Conservation (phyloP, 83 land plant species). For the Picea abies region DNA sequence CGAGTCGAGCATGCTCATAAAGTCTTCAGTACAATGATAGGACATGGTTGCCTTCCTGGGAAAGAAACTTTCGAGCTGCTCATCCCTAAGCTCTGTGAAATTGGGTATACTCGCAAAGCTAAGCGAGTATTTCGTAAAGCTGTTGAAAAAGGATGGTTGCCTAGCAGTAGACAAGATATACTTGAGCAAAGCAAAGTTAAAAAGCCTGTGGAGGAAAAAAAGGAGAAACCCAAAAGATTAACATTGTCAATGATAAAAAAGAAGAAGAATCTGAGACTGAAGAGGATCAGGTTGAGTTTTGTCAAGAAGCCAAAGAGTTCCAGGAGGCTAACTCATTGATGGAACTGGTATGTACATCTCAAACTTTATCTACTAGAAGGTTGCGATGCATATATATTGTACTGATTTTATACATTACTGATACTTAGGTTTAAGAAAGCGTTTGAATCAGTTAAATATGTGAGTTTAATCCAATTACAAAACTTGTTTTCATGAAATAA, state of each 20-base stretch:
- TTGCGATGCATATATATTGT: neutral
- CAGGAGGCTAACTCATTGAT: neutral
- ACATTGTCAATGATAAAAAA: conserved; percentile 39
- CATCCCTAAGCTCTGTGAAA: conserved; percentile 35
- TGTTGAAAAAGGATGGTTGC: conserved; percentile 18
- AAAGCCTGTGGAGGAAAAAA: conserved; percentile 31
- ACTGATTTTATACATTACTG: neutral
- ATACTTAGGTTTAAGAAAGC: neutral
- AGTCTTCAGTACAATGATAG: conserved; percentile 54
- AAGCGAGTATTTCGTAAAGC: conserved; percentile 48
- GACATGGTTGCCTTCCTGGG: conserved; percentile 45
- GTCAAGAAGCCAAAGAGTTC: conserved; percentile 43
- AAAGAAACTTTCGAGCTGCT: conserved; percentile 41
- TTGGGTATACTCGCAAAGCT: conserved; percentile 32
- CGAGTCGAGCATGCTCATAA: conserved; percentile 65
- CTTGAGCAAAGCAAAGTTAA: conserved; percentile 42
- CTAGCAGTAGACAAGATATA: conserved; percentile 27
- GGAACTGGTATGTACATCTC: neutral
- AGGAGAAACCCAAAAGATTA: conserved; percentile 36
- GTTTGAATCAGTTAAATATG: neutral
- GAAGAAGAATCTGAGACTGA: conserved; percentile 41
- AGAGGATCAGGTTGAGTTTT: conserved; percentile 26
- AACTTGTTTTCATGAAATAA: neutral
- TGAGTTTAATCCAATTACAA: neutral
- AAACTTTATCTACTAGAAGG: neutral